Conservation (phyloP, 164 flowering plant genomes). For the Pachysandra terminalis region DNA sequence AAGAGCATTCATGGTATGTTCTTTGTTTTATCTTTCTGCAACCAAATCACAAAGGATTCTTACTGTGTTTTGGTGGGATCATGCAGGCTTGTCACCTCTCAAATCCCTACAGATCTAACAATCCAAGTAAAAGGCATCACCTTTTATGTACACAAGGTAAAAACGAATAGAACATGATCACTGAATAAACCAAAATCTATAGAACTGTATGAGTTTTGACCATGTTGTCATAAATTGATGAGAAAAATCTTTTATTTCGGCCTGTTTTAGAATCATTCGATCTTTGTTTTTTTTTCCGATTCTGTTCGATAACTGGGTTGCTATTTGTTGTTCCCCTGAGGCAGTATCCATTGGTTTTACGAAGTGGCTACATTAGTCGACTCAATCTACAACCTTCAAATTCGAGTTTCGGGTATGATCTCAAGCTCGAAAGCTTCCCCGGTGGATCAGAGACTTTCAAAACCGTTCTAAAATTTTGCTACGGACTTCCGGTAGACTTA, state of each 20-base stretch:
- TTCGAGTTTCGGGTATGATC: slow-evolving; percentile 27
- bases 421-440: slow-evolving; percentile 71
- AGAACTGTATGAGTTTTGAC: background rate
- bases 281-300: background rate
- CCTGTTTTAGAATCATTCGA: background rate
- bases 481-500: slow-evolving; percentile 61
- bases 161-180: background rate
- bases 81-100: slow-evolving; percentile 65
- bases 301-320: too few relatives aligned
- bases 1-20: slow-evolving; percentile 70
- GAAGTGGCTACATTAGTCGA: slow-evolving; percentile 59
- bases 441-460: slow-evolving; percentile 80
- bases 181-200: background rate
- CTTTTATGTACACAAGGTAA: slow-evolving; percentile 80
- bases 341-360: slow-evolving; percentile 67
- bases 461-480: slow-evolving; percentile 58
- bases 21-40: too few relatives aligned
- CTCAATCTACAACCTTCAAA: slow-evolving; percentile 33
- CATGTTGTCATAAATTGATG: background rate
- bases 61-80: background rate
- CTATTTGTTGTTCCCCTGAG: too few relatives aligned
- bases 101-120: slow-evolving; percentile 61
- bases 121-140: slow-evolving; percentile 57
- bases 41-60: background rate
- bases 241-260: background rate